These are phyloP conservation scores for Blastobotrys parvus DNA, from an alignment of 805 yeast species.

Conservation along the genomic window DNA sequence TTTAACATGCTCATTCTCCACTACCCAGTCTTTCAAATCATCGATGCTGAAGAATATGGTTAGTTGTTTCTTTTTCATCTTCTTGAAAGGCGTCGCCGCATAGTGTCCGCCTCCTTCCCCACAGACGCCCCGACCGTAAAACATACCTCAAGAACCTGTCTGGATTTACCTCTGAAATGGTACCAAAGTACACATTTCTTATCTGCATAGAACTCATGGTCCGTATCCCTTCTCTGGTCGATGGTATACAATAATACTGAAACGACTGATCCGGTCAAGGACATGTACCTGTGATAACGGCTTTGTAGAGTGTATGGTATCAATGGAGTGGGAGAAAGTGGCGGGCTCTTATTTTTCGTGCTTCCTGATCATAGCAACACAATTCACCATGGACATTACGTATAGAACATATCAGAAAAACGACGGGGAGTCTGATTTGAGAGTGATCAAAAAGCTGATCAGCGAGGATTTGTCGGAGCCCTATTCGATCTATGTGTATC, in stretches of 20 bases:
- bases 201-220: constrained; percentile 15
- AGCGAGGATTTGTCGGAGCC: constrained; percentile 82
- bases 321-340: background rate
- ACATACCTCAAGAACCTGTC: constrained; percentile 17
- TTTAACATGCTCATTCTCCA: constrained; percentile 12
- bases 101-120: no score
- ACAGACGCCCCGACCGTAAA: no score
- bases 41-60: constrained; percentile 13
- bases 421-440: constrained; percentile 26
- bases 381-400: constrained; percentile 5
- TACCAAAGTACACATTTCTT: constrained; percentile 23
- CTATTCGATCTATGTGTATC: constrained; percentile 84
- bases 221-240: background rate
- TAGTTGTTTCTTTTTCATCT: no score
- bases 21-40: constrained; percentile 16
- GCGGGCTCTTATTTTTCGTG: background rate
- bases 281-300: no score
- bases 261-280: no score
- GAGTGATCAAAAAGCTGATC: constrained; percentile 39
- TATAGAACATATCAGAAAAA: constrained; percentile 18
- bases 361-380: no score
- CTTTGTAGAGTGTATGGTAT: no score
- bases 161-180: constrained; percentile 13
- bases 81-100: no score
- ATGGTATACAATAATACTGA: no score